A percentile compares a stretch with the other conserved stretches of the same genome.
phyloP scores from a whole-genome alignment of 2,329 filamentous ascomycete species.

The Cryphonectria carpinicola region DNA sequence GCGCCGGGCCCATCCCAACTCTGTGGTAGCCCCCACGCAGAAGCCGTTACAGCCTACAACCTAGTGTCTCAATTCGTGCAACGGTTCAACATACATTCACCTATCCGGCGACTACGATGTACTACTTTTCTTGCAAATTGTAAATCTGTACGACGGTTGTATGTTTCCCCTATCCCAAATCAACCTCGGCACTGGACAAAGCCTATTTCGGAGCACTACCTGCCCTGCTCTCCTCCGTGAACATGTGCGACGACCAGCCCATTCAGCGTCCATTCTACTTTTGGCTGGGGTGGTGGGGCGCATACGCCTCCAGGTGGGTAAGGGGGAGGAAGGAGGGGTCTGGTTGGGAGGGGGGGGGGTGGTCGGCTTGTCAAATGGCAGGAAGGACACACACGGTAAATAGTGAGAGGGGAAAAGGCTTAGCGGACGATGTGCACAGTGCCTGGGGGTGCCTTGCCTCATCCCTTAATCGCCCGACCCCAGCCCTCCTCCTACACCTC shows the following conservation, averaged over 20 bases:
- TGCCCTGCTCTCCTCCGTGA: no score
- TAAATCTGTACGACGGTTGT: neutral
- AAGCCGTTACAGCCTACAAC: conserved; percentile 12
- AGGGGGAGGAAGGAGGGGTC: neutral
- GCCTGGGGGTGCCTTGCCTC: neutral
- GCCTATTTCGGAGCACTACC: no score
- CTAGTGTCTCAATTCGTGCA: neutral
- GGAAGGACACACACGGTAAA: neutral
- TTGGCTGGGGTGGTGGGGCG: neutral
- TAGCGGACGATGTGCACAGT: neutral
- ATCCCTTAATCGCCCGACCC: neutral
- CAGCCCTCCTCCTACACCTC: neutral
- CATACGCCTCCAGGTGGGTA: neutral
- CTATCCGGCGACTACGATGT: neutral
- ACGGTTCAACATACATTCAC: neutral
- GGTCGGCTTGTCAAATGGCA: neutral
- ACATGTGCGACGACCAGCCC: neutral
- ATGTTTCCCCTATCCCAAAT: neutral
- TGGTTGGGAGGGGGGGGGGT: neutral
- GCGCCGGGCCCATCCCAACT: conserved; percentile 14
- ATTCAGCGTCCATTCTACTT: neutral
- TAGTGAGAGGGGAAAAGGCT: neutral
- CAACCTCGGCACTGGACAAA: neutral
- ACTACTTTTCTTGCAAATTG: neutral
- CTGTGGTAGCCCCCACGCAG: conserved; percentile 20